These are phyloP conservation scores for Cercis canadensis DNA, from an alignment of 306 rosid species.

Conservation along the genomic window DNA sequence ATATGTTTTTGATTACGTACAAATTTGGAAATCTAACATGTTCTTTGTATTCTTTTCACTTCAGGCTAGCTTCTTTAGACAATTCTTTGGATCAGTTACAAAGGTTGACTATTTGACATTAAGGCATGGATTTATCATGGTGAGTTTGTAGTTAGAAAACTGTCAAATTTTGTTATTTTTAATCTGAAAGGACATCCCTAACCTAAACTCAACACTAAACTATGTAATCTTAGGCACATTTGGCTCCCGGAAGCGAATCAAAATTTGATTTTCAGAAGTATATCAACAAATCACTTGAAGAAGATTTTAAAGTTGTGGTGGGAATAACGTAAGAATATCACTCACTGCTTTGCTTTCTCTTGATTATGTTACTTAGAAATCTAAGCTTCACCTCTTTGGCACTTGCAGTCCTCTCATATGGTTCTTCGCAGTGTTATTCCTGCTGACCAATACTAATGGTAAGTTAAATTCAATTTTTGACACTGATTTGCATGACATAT, in stretches of 20 bases:
- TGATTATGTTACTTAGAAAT: conserved; percentile 1
- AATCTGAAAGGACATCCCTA: background rate
- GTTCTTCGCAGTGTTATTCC: conserved; percentile 70
- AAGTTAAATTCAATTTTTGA: conserved; percentile 19
- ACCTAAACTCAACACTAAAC: background rate
- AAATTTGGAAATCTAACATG: background rate
- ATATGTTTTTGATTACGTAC: background rate
- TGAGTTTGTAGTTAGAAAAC: conserved; percentile 40
- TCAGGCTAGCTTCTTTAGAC: conserved; percentile 89
- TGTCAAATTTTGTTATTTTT: conserved; percentile 3
- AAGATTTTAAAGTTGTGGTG: conserved; percentile 81
- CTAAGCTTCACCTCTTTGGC: conserved; percentile 7
- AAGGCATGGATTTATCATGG: conserved; percentile 86
- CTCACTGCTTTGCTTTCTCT: conserved; percentile 10
- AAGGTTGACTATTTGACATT: conserved; percentile 77
- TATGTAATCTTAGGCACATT: conserved; percentile 71
- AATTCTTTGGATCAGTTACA: conserved; percentile 68
- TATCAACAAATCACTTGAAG: conserved; percentile 78
- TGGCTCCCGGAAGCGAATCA: conserved; percentile 63
- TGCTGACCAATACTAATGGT: conserved; percentile 72
- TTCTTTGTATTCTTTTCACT: background rate
- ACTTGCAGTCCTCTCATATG: conserved; percentile 81
- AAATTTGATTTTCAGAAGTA: conserved; percentile 78
- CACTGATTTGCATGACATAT: too few species aligned
- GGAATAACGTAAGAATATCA: conserved; percentile 66